Percentiles rank a stretch among this genome's conserved stretches.
These are phyloP conservation scores for Arctostaphylos glauca DNA, from an alignment of 148 eudicot species.

Conservation along the genomic window DNA sequence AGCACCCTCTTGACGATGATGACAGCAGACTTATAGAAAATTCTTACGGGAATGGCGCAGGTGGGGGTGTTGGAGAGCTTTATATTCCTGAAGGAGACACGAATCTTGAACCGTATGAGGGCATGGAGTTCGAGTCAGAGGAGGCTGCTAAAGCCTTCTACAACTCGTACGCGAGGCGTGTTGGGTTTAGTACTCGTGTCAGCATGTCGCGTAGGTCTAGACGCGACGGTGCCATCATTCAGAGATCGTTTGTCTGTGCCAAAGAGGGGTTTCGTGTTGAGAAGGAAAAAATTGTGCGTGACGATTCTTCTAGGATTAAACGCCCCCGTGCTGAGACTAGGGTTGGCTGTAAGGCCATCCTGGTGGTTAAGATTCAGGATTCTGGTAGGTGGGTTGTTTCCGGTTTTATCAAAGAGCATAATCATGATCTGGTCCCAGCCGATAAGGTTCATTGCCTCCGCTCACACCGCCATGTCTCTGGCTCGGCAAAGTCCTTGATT, in stretches of 20 bases:
- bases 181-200: constrained; percentile 57
- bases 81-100: constrained; percentile 28
- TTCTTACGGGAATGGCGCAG: constrained; percentile 12
- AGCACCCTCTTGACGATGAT: constrained; percentile 7
- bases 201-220: constrained; percentile 47
- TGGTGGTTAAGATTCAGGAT: constrained; percentile 41
- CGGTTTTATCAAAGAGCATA: constrained; percentile 49
- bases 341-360: constrained; percentile 52
- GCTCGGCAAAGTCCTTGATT: constrained; percentile 51
- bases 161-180: constrained; percentile 53
- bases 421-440: constrained; percentile 51
- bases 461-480: constrained; percentile 53
- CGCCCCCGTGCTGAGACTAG: constrained; percentile 46
- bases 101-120: constrained; percentile 49
- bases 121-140: constrained; percentile 58
- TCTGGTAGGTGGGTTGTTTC: constrained; percentile 50
- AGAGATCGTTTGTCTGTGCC: constrained; percentile 54
- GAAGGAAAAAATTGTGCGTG: constrained; percentile 36
- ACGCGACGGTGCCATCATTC: constrained; percentile 48
- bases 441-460: constrained; percentile 53
- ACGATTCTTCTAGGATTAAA: constrained; percentile 26
- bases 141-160: constrained; percentile 60
- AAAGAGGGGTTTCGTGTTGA: constrained; percentile 51
- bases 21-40: constrained; percentile 1
- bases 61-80: constrained; percentile 3